These are phyloP conservation scores for Candida germanica DNA, from an alignment of 805 yeast genomes.

Conservation along the genomic window DNA sequence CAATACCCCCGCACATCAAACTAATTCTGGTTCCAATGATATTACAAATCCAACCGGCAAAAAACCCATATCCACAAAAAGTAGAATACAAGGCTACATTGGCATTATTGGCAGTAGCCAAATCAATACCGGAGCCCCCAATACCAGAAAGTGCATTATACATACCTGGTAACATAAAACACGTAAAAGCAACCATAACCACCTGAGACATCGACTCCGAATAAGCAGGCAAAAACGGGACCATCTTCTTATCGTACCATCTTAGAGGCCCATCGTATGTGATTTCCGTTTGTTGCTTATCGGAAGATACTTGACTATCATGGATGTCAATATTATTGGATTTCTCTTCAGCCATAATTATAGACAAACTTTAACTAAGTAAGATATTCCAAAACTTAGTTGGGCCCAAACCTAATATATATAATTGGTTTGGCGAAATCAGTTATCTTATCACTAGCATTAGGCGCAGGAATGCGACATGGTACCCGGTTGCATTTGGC, in stretches of 20 bases:
- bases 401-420: not conserved
- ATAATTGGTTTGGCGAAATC: not conserved
- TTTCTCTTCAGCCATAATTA: constrained; percentile 11
- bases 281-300: constrained; percentile 8
- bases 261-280: constrained; percentile 24
- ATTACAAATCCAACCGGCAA: constrained; percentile 55
- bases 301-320: constrained; percentile 10
- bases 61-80: constrained; percentile 56
- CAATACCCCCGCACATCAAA: constrained; percentile 51
- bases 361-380: not conserved
- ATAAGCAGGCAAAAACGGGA: constrained; percentile 31
- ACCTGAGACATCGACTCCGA: constrained; percentile 41
- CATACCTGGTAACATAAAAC: constrained; percentile 53
- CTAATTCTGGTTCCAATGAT: constrained; percentile 43
- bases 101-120: constrained; percentile 44
- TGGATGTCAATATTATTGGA: constrained; percentile 9
- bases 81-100: constrained; percentile 52
- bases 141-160: constrained; percentile 50
- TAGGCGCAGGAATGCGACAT: too few relatives aligned
- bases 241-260: constrained; percentile 37
- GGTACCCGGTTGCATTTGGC: too few relatives aligned
- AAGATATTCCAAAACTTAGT: not conserved
- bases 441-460: too few relatives aligned
- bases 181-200: constrained; percentile 43
- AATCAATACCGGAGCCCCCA: constrained; percentile 45